A percentile compares a stretch with the other conserved stretches of the same genome.
These are phyloP conservation scores for Pseudocercospora eumusae DNA, from an alignment of 2,329 filamentous ascomycete species.

Conservation along the genomic window DNA sequence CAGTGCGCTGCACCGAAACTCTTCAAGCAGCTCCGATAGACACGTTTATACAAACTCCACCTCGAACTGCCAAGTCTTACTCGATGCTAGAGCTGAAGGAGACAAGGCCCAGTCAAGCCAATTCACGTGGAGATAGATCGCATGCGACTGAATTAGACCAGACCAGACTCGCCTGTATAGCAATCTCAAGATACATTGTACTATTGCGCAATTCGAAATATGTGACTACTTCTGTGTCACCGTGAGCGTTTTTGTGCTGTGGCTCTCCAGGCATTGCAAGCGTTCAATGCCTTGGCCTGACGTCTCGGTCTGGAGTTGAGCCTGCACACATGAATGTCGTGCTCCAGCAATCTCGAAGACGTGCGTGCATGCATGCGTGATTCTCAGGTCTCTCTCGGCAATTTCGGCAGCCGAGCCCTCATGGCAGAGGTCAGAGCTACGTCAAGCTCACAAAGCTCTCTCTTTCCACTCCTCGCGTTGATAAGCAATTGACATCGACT, in stretches of 20 bases:
- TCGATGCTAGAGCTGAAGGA: neutral
- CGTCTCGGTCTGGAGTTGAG: neutral
- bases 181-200: conserved; percentile 40
- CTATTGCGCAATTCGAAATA: conserved; percentile 26
- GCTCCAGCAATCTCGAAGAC: neutral
- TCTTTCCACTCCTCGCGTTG: neutral
- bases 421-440: neutral
- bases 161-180: conserved; percentile 41
- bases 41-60: conserved; percentile 1
- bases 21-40: conserved; percentile 86
- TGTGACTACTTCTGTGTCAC: neutral
- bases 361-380: neutral
- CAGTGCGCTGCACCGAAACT: conserved; percentile 95
- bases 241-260: neutral
- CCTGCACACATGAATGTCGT: neutral
- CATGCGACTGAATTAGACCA: neutral
- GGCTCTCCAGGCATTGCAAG: neutral
- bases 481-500: neutral
- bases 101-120: neutral
- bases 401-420: neutral
- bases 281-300: neutral
- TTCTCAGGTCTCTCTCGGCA: conserved; percentile 10
- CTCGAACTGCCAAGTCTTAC: neutral
- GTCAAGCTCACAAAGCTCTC: conserved; percentile 7
- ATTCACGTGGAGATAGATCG: conserved; percentile 1